Evolutionary conservation across 169 alveolate genomes (phyloP).

Genomic region (Cryptosporidium andersoni): DNA sequence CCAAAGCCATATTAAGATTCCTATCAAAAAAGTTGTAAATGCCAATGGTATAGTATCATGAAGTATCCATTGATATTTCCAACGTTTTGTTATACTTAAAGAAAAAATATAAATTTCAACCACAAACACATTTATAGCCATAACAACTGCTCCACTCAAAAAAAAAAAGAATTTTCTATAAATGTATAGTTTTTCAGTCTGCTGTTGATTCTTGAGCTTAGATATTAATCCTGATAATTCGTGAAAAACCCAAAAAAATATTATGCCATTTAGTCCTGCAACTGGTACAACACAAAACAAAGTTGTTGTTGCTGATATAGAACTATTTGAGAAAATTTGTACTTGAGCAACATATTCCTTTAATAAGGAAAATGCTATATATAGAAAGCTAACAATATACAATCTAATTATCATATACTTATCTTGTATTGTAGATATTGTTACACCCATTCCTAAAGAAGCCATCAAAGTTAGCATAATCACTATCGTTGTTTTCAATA

Average conservation of each 20-base stretch:
- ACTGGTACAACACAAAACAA: constrained; percentile 18
- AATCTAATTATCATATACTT: background rate
- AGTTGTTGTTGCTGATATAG: background rate
- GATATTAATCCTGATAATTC: constrained; percentile 8
- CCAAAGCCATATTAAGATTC: constrained; percentile 20
- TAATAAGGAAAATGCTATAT: constrained; percentile 4
- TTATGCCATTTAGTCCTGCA: constrained; percentile 18
- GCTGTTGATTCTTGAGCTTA: constrained; percentile 2
- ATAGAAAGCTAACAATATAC: background rate
- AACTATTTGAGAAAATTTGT: background rate
- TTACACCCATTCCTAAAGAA: constrained; percentile 26
- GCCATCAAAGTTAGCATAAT: constrained; percentile 38
- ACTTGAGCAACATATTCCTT: constrained; percentile 22
- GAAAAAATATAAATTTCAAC: constrained; percentile 13
- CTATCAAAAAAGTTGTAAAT: background rate
- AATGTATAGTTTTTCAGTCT: constrained; percentile 25
- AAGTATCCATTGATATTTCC: constrained; percentile 58
- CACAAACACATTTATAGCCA: constrained; percentile 12
- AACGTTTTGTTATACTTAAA: constrained; percentile 12
- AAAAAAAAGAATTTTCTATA: constrained; percentile 11
- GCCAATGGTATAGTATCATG: constrained; percentile 44
- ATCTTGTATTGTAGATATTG: constrained; percentile 2
- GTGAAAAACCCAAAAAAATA: constrained; percentile 51
- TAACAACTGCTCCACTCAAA: background rate
- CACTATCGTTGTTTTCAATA: constrained; percentile 9